phyloP scores from a whole-genome alignment of 805 yeast genomes.

The Candida pini region DNA sequence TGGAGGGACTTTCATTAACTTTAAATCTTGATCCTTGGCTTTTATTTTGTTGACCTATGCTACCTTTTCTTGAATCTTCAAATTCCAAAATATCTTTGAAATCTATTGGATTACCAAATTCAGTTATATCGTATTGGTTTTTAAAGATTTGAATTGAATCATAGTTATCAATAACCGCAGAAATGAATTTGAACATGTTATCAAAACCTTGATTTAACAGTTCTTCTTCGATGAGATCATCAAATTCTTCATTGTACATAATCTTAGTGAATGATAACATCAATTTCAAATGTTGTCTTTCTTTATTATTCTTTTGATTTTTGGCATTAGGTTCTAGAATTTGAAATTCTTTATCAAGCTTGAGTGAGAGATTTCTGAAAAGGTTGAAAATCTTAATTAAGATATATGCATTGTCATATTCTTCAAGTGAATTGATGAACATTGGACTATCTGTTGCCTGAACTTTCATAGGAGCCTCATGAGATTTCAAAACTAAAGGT shows the following conservation, averaged over 20 bases:
- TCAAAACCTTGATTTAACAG: conserved; percentile 29
- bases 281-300: conserved; percentile 26
- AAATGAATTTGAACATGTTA: conserved; percentile 25
- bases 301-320: conserved; percentile 15
- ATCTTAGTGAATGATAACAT: conserved; percentile 28
- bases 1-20: conserved; percentile 6
- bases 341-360: conserved; percentile 22
- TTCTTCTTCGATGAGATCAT: conserved; percentile 18
- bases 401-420: conserved; percentile 32
- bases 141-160: conserved; percentile 13
- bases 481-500: not conserved
- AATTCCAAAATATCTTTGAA: conserved; percentile 21
- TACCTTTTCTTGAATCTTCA: conserved; percentile 16
- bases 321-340: conserved; percentile 20
- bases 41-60: not conserved
- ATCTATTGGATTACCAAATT: conserved; percentile 20
- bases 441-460: conserved; percentile 6
- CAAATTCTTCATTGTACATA: conserved; percentile 23
- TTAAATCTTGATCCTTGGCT: too few species aligned
- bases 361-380: conserved; percentile 22
- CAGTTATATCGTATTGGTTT: conserved; percentile 12
- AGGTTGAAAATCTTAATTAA: conserved; percentile 37
- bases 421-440: conserved; percentile 5
- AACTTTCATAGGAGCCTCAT: not conserved
- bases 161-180: conserved; percentile 19